Conservation (phyloP, 2,329 filamentous ascomycete species). For the Epicoccum sorghinum region DNA sequence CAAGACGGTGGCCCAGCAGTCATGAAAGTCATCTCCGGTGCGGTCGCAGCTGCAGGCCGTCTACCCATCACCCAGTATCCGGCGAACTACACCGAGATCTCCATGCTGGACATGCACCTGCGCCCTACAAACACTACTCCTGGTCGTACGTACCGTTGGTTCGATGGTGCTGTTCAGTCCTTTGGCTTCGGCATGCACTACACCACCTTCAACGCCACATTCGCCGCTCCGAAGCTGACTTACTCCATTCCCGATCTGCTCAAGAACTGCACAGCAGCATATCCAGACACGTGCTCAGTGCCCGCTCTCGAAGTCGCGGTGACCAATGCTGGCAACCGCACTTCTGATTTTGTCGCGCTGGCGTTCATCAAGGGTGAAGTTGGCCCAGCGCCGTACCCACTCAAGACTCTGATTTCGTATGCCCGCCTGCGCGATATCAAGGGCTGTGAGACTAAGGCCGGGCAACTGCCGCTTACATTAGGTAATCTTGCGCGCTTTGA, state of each 20-base stretch:
- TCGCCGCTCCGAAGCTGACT: background rate
- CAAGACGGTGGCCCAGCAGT: background rate
- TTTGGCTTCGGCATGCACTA: background rate
- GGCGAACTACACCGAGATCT: background rate
- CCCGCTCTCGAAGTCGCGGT: background rate
- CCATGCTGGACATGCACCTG: background rate
- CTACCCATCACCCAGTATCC: background rate
- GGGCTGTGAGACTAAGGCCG: background rate
- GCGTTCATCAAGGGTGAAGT: background rate
- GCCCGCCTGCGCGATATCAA: background rate
- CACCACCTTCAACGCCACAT: background rate
- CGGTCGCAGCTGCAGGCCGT: background rate
- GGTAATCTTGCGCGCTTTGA: background rate
- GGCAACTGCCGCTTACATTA: background rate
- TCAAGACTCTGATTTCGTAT: background rate
- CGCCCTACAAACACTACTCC: background rate
- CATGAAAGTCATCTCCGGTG: background rate
- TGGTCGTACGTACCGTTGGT: background rate
- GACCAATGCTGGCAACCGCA: background rate
- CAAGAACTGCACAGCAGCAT: background rate
- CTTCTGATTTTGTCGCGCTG: background rate
- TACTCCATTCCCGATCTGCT: background rate
- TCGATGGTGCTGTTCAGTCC: background rate
- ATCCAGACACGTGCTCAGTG: background rate
- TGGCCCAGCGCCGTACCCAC: background rate